Percentiles rank a stretch among this genome's conserved stretches.
These are phyloP conservation scores for Coriaria nepalensis DNA, from an alignment of 306 rosid species.

Conservation along the genomic window DNA sequence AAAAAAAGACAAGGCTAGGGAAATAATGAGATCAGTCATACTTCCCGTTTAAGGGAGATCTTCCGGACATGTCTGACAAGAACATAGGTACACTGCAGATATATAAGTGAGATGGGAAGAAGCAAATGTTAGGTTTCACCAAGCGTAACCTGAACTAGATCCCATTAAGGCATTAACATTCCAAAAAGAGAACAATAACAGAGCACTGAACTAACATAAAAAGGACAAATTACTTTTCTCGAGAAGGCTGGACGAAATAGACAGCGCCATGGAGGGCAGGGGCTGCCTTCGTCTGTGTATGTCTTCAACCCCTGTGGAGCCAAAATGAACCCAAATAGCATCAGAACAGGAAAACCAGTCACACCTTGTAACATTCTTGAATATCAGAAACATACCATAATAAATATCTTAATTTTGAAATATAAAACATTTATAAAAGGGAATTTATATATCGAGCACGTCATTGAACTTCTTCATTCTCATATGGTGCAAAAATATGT, in stretches of 20 bases:
- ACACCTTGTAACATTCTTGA: too few species aligned
- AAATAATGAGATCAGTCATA: constrained; percentile 14
- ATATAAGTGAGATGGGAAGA: constrained; percentile 9
- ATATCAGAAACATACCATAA: too few species aligned
- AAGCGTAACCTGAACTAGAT: too few species aligned
- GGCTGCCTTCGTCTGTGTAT: constrained; percentile 79
- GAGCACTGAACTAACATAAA: too few species aligned
- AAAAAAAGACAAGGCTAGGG: too few species aligned
- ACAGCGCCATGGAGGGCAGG: constrained; percentile 69
- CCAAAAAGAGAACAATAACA: too few species aligned
- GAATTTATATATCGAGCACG: too few species aligned
- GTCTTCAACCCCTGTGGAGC: constrained; percentile 70
- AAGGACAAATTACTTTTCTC: constrained; percentile 47
- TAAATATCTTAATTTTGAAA: too few species aligned
- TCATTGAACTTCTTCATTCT: too few species aligned
- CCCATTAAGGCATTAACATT: constrained; percentile 5
- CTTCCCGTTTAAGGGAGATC: constrained; percentile 67
- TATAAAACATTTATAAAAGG: too few species aligned
- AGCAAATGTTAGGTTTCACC: constrained; percentile 9
- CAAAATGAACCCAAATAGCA: constrained; percentile 12
- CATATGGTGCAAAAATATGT: too few species aligned
- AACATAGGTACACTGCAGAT: constrained; percentile 56
- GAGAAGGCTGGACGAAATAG: constrained; percentile 73
- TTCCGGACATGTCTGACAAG: constrained; percentile 83
- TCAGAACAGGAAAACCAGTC: constrained; percentile 1